Evolutionary conservation across 2,329 filamentous ascomycete genomes (phyloP), one percentile per base, ranked within the genome.

Genomic region (Lecanicillium sp.): DNA sequence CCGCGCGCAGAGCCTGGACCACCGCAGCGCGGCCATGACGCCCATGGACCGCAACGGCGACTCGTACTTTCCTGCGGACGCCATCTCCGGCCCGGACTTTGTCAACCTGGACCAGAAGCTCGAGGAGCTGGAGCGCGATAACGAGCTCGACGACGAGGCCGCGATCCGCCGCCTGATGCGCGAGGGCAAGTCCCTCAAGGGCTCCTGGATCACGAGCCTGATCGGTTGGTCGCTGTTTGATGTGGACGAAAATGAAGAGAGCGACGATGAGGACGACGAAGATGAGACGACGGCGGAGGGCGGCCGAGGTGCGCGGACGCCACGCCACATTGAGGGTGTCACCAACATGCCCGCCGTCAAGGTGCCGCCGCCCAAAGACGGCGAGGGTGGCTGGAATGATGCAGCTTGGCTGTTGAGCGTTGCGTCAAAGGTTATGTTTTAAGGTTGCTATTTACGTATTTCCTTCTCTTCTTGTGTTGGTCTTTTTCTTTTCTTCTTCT

Each of bases 321-420:
- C 59, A 20, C 59, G 64, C 30, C 64, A 68, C 41, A 63, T 68
- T 21, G 70, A 70, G 54, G 70, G 69, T 36, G 61, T 71, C 44
- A 62, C 67, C 3, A 66, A 60, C 24, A 49, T 61, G n/a, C 60
- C 68, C 0, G 68, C 73, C 40, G 73, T 77, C 41, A 63, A 63
- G 9, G 65, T 81, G 59, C 77, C 59, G 26, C 67, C 71, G 9
- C 67, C 68, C 43, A 72, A 72, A 35, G 67, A 71, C 8, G 73
- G 83, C 44, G 74, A 78, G 36, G 79, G 78, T 14, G 75, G 75
- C 8, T 85, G 81, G 82, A 73, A 78, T 50, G 83, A 86, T 62
- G 82, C 81, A 21, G 80, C 80, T 14, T 86, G 82, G 83, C 63
- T 86, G 39, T 63, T 86, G 48, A 82, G 74, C 53, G 79, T 86